Evolutionary conservation across 176 grass and related monocot species (phyloP).

Genomic region (Oryza brachyantha): DNA sequence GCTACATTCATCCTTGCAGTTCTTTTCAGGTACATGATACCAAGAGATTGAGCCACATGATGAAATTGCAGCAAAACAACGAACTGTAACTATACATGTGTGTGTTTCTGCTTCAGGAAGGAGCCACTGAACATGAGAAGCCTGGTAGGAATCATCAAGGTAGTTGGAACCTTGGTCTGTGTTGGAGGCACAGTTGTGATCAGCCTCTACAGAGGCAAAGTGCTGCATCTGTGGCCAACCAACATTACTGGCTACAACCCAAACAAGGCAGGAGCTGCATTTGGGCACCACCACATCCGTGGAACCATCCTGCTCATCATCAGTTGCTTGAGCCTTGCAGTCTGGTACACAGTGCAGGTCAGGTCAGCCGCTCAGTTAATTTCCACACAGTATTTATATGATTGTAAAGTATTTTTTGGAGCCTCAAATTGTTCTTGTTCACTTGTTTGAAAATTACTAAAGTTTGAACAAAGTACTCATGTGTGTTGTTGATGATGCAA

Average conservation of each 20-base stretch:
- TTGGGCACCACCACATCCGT: constrained; percentile 35
- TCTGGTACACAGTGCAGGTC: constrained; percentile 53
- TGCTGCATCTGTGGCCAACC: constrained; percentile 47
- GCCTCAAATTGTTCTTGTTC: too few relatives aligned
- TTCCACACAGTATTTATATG: too few relatives aligned
- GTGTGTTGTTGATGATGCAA: neutral
- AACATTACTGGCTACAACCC: constrained; percentile 38
- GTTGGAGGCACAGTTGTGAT: constrained; percentile 43
- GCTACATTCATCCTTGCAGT: constrained; percentile 39
- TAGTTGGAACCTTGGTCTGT: constrained; percentile 37
- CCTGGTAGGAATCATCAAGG: constrained; percentile 39
- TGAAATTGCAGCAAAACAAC: neutral
- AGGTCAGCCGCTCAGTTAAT: constrained; percentile 23
- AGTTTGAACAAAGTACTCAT: neutral
- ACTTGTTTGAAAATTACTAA: neutral
- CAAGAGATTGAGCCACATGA: neutral
- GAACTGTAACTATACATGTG: neutral
- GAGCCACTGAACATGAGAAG: constrained; percentile 35
- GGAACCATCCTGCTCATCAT: constrained; percentile 31
- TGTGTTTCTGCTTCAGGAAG: neutral
- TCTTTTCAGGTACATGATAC: constrained; percentile 31
- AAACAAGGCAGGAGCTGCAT: constrained; percentile 3
- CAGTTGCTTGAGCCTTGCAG: constrained; percentile 39
- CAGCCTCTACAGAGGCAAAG: constrained; percentile 42
- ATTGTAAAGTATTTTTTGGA: too few relatives aligned